These are phyloP conservation scores for Globisporangium yorkense DNA, from an alignment of 352 stramenopile genomes.

Conservation along the genomic window DNA sequence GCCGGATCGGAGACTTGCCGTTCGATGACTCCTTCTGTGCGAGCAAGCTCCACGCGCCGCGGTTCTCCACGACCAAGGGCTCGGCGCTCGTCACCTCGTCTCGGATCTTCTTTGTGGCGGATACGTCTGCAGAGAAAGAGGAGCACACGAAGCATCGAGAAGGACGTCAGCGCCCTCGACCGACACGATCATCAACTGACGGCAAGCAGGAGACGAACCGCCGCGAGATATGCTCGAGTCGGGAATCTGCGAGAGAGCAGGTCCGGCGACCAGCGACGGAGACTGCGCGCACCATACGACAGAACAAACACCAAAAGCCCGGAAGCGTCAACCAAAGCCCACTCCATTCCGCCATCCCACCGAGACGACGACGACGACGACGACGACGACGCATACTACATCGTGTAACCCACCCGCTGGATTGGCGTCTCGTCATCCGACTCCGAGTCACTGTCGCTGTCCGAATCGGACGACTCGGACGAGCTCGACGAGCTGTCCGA, in stretches of 20 bases:
- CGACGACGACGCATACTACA: slow-evolving; percentile 21
- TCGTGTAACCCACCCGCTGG: slow-evolving; percentile 76
- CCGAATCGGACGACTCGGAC: slow-evolving; percentile 79
- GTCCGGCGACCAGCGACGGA: slow-evolving; percentile 46
- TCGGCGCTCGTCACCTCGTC: slow-evolving; percentile 56
- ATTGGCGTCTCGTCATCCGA: slow-evolving; percentile 66
- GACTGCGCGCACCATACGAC: slow-evolving; percentile 28
- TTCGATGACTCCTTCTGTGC: slow-evolving; percentile 69
- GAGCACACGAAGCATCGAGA: not conserved
- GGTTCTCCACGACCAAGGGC: slow-evolving; percentile 77
- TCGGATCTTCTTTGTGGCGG: slow-evolving; percentile 60
- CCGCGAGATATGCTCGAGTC: slow-evolving; percentile 24
- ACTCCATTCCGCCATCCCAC: slow-evolving; percentile 2
- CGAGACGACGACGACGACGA: not conserved
- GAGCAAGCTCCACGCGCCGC: slow-evolving; percentile 78
- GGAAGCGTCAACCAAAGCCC: slow-evolving; percentile 20
- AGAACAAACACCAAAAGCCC: slow-evolving; percentile 5
- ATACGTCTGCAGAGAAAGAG: slow-evolving; percentile 30
- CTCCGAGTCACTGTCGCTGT: slow-evolving; percentile 82
- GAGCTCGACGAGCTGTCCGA: slow-evolving; percentile 51
- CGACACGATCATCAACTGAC: too few species aligned
- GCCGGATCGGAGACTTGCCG: slow-evolving; percentile 41
- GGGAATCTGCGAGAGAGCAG: slow-evolving; percentile 42
- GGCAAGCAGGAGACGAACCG: slow-evolving; percentile 23
- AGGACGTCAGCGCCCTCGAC: not conserved